Evolutionary conservation across 371 early-diverging fungal species (phyloP), one percentile per base, ranked within the genome.

Genomic region (Conidiobolus coronatus): DNA sequence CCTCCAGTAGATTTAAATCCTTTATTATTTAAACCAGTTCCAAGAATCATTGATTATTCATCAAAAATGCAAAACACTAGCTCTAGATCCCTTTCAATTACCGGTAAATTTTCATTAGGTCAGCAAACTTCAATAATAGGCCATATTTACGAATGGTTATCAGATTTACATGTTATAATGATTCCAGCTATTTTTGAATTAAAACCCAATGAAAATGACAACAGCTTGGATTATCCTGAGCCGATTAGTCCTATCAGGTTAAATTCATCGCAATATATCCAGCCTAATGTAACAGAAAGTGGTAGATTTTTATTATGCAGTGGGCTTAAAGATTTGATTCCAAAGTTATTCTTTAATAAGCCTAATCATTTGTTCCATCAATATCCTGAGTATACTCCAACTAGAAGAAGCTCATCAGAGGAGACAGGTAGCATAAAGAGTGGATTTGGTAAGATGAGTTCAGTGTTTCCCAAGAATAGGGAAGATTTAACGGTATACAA

Each of bases 261-360:
- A 40, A 18, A 11, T 40, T 40, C 21, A 8, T 40, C 41, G 14
- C 6, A 39, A 4, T 15, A 41, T 8, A 34, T 17, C 14, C 43
- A 43, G 14, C 37, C 42, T 3, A 36, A 42, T 9, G 43, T 34
- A 6, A 42, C 17, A 9, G 38, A 41, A 22, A 59, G 60, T 34
- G 50, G 54, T 5, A 61, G 59, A 3, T 71, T 65, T 45, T 42
- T 70, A 21, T 39, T 75, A 19, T 55, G 73, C 20, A 64, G 70
- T 24, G 73, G 76, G 7, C 51, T 71, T 6, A 63, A 66, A 39
- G 73, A 75, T 12, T 52, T 70, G 12, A 57, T 62, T 8, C 64
- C 66, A 40, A 64, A 66, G 41, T 54, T 64, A 13, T 62, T 62
- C 17, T 3, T 29, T 18, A 21, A 33, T 12, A 55, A 45, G 35